These are phyloP conservation scores for Xylaria cubensis DNA, from an alignment of 495 filamentous ascomycete species.

Conservation along the genomic window DNA sequence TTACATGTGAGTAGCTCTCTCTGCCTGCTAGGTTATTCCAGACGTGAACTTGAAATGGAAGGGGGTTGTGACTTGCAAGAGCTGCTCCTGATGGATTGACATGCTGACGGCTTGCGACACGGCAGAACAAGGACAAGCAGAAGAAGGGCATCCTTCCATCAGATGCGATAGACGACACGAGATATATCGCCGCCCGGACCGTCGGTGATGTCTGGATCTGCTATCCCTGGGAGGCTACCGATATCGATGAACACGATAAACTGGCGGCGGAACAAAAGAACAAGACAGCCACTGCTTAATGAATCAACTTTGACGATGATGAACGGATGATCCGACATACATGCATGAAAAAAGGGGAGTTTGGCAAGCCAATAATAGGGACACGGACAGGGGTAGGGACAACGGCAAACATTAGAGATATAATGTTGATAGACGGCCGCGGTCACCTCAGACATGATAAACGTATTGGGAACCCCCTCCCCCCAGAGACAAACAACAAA, in stretches of 20 bases:
- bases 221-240: slow-evolving; percentile 98
- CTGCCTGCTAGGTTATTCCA: background rate
- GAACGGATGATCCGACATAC: background rate
- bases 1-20: slow-evolving; percentile 74
- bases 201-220: slow-evolving; percentile 95
- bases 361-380: background rate
- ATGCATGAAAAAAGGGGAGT: slow-evolving; percentile 16
- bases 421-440: slow-evolving; percentile 37
- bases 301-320: background rate
- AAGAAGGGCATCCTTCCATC: slow-evolving; percentile 89
- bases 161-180: slow-evolving; percentile 75
- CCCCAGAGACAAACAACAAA: background rate
- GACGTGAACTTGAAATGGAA: background rate
- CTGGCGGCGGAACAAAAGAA: slow-evolving; percentile 62
- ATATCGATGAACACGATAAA: slow-evolving; percentile 91
- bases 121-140: slow-evolving; percentile 90
- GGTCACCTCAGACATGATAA: slow-evolving; percentile 26
- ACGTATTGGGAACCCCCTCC: background rate
- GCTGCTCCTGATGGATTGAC: background rate
- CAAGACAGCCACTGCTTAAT: slow-evolving; percentile 31
- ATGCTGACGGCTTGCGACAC: slow-evolving; percentile 23
- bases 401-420: slow-evolving; percentile 26
- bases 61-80: background rate
- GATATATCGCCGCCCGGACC: slow-evolving; percentile 87
- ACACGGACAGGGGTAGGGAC: background rate